phyloP scores from a whole-genome alignment of 805 yeast species.

The Sugiyamaella marilandica region DNA sequence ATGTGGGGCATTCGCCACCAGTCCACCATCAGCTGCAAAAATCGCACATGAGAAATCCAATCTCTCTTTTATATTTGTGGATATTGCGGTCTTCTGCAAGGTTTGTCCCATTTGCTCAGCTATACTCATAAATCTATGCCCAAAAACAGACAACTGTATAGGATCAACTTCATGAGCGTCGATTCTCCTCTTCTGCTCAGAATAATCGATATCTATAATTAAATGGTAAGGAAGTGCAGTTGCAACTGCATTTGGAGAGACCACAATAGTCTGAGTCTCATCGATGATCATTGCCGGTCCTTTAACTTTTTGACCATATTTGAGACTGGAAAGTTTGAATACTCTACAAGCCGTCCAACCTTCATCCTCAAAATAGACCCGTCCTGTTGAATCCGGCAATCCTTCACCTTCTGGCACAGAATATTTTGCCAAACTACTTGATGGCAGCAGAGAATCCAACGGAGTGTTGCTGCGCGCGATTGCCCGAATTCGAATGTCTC shows the following conservation, averaged over 20 bases:
- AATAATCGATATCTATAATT: slow-evolving; percentile 36
- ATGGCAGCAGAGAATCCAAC: slow-evolving; percentile 1
- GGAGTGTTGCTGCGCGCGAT: slow-evolving; percentile 52
- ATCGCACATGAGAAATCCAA: slow-evolving; percentile 82
- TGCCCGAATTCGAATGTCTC: slow-evolving; percentile 70
- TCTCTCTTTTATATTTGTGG: slow-evolving; percentile 79
- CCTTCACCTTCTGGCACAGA: slow-evolving; percentile 23
- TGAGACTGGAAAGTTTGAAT: slow-evolving; percentile 49
- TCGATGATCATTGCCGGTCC: slow-evolving; percentile 82
- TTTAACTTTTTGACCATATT: slow-evolving; percentile 45
- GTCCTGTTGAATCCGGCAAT: slow-evolving; percentile 18
- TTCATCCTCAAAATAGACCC: slow-evolving; percentile 53
- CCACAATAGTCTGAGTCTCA: slow-evolving; percentile 72
- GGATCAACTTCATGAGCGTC: slow-evolving; percentile 50
- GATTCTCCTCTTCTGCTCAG: slow-evolving; percentile 1
- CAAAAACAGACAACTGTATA: slow-evolving; percentile 66
- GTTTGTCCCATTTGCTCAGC: slow-evolving; percentile 89
- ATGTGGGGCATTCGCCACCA: slow-evolving; percentile 86
- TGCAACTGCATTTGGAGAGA: slow-evolving; percentile 59
- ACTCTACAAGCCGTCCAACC: slow-evolving; percentile 49
- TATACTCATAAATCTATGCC: slow-evolving; percentile 82
- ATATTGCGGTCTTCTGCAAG: slow-evolving; percentile 71
- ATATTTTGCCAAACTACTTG: slow-evolving; percentile 39
- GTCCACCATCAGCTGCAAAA: slow-evolving; percentile 68
- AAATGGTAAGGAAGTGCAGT: slow-evolving; percentile 57